Evolutionary conservation across 257 asterid genomes (phyloP).

Genomic region (Solanum rostratum): DNA sequence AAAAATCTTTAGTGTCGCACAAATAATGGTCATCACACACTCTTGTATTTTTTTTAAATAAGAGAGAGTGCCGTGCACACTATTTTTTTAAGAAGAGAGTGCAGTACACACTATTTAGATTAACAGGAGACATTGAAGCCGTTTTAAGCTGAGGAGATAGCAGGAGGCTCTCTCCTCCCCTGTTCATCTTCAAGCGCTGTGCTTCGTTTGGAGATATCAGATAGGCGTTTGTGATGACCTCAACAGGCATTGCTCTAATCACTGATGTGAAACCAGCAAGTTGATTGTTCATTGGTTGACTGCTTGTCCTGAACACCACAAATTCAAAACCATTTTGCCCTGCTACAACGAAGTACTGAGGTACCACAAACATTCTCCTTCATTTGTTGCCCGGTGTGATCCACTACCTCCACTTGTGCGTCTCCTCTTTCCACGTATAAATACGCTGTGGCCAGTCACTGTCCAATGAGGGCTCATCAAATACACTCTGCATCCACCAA

Average conservation of each 20-base stretch:
- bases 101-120: too few relatives aligned
- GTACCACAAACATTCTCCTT: constrained; percentile 65
- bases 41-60: too few relatives aligned
- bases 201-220: constrained; percentile 44
- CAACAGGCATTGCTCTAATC: constrained; percentile 49
- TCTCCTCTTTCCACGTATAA: constrained; percentile 51
- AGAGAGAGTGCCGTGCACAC: too few relatives aligned
- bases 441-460: constrained; percentile 34
- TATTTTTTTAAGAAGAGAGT: too few relatives aligned
- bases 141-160: constrained; percentile 26
- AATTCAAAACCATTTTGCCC: constrained; percentile 43
- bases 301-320: constrained; percentile 54
- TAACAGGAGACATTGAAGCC: neutral
- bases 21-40: too few relatives aligned
- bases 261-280: constrained; percentile 61
- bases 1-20: too few relatives aligned
- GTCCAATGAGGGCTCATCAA: constrained; percentile 52
- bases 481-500: constrained; percentile 25
- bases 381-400: constrained; percentile 32
- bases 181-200: constrained; percentile 31
- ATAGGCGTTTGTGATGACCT: constrained; percentile 39
- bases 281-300: constrained; percentile 33
- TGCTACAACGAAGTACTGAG: constrained; percentile 48
- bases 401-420: constrained; percentile 38
- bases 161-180: constrained; percentile 48